Evolutionary conservation across 2,329 filamentous ascomycete species (phyloP).

Genomic region (Parasarocladium wereldwijsianum): DNA sequence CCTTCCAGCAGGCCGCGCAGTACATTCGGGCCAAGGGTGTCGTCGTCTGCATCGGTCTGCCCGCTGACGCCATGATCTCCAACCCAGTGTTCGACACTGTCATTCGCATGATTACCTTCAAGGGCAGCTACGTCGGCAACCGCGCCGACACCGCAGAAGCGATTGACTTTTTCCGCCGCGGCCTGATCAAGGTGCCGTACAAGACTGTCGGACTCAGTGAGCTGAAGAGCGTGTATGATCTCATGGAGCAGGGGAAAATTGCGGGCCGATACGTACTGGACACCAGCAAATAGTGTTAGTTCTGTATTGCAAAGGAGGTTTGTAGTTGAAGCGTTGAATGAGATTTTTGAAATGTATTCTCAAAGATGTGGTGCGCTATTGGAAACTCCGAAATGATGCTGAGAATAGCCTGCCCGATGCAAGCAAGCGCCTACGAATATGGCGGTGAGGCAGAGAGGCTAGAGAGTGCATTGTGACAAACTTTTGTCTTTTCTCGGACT

Average conservation of each 20-base stretch:
- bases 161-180: constrained; percentile 74
- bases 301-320: too few relatives aligned
- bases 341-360: too few relatives aligned
- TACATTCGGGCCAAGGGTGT: constrained; percentile 74
- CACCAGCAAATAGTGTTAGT: constrained; percentile 55
- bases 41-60: constrained; percentile 81
- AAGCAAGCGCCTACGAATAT: too few relatives aligned
- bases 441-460: too few relatives aligned
- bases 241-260: constrained; percentile 57
- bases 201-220: constrained; percentile 73
- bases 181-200: constrained; percentile 75
- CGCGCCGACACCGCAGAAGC: constrained; percentile 78
- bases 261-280: constrained; percentile 71
- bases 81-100: constrained; percentile 86
- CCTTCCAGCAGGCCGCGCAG: constrained; percentile 85
- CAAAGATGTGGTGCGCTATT: too few relatives aligned
- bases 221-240: constrained; percentile 63
- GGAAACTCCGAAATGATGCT: too few relatives aligned
- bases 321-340: too few relatives aligned
- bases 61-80: constrained; percentile 61
- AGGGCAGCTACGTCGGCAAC: constrained; percentile 89
- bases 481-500: too few relatives aligned
- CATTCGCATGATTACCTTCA: constrained; percentile 79
- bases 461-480: too few relatives aligned
- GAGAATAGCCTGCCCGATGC: too few relatives aligned